phyloP scores from a whole-genome alignment of 441 rosid species.

The Francoa sonchifolia region DNA sequence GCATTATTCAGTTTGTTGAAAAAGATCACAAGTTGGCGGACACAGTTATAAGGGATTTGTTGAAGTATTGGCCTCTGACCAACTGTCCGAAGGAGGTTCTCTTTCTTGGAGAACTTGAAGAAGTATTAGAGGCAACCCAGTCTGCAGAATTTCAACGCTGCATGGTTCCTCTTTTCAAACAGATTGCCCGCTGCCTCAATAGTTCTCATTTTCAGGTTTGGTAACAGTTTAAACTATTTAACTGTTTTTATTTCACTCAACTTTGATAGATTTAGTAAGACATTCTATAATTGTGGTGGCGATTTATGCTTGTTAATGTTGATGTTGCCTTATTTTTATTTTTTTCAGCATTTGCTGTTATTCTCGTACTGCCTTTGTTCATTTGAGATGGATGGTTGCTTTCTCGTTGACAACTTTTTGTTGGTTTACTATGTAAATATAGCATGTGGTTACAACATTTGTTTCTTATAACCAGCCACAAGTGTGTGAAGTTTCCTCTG shows the following conservation, averaged over 20 bases:
- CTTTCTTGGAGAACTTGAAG: constrained; percentile 88
- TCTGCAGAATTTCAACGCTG: constrained; percentile 81
- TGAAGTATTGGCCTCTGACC: constrained; percentile 87
- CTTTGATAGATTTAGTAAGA: no score
- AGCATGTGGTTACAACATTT: no score
- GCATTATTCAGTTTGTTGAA: constrained; percentile 42
- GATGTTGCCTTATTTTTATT: no score
- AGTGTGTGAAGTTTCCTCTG: no score
- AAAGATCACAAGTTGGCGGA: constrained; percentile 63
- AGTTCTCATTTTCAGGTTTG: constrained; percentile 90
- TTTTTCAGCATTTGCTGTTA: no score
- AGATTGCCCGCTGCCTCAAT: constrained; percentile 77
- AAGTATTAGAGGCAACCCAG: constrained; percentile 86
- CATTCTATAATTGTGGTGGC: no score
- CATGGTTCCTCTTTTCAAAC: constrained; percentile 79
- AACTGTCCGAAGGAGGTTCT: constrained; percentile 86
- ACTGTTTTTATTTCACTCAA: neutral
- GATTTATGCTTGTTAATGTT: no score
- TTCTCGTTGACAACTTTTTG: no score
- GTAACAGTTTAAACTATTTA: constrained; percentile 4
- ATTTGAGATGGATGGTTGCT: no score
- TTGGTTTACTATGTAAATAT: no score
- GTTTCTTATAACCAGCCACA: no score
- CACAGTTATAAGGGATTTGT: constrained; percentile 73
- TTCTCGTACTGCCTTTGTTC: no score